Evolutionary conservation across 2,329 filamentous ascomycete genomes (phyloP).

Genomic region (Sporothrix phasma): DNA sequence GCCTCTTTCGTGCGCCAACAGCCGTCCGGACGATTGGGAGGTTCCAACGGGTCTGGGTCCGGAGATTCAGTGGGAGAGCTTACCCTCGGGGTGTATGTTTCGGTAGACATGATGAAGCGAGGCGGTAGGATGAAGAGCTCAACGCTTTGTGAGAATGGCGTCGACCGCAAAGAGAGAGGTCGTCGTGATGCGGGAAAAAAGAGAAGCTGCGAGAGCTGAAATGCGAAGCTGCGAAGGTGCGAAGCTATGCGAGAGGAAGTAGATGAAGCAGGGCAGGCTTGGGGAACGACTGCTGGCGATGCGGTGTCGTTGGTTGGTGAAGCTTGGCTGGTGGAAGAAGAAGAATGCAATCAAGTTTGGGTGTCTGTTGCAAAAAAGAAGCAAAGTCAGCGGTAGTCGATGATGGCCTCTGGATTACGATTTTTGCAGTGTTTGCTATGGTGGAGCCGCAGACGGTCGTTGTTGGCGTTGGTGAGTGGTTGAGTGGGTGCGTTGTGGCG

Average conservation of each 20-base stretch:
- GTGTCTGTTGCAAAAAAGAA: not conserved
- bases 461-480: not conserved
- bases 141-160: not conserved
- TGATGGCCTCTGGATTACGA: conserved; percentile 5
- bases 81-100: conserved; percentile 31
- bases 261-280: not conserved
- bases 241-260: too few relatives aligned
- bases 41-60: not conserved
- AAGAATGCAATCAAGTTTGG: not conserved
- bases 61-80: conserved; percentile 14
- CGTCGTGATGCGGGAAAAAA: not conserved
- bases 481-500: not conserved
- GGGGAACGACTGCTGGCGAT: not conserved
- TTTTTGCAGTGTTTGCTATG: conserved; percentile 20
- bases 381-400: conserved; percentile 13
- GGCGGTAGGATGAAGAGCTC: not conserved
- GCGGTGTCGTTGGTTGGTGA: not conserved
- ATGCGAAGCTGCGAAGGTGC: not conserved
- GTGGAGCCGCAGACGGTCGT: conserved; percentile 14
- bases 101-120: conserved; percentile 23
- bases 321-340: not conserved
- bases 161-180: not conserved
- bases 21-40: too few relatives aligned
- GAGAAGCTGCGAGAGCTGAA: not conserved
- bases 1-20: not conserved